A percentile compares a stretch with the other conserved stretches of the same genome.
phyloP scores from a whole-genome alignment of 2,329 filamentous ascomycete genomes.

The Ascochyta clinopodiicola region DNA sequence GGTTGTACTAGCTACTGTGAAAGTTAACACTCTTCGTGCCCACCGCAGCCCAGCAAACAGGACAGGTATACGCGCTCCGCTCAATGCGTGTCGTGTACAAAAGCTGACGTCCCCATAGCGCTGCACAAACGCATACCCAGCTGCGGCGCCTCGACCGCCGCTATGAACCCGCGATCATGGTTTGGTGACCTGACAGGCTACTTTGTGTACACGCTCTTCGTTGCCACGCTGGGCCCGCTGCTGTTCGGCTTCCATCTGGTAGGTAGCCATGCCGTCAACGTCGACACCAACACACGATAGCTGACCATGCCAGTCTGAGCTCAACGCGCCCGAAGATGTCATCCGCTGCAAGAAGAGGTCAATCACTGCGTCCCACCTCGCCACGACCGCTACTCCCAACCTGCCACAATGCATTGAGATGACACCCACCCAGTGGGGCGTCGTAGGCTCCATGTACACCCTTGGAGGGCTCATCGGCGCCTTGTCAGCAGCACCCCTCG shows the following conservation, averaged over 20 bases:
- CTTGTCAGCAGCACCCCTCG: slow-evolving; percentile 77
- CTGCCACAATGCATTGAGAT: slow-evolving; percentile 86
- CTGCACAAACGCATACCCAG: not conserved
- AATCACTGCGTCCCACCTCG: slow-evolving; percentile 48
- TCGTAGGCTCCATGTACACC: slow-evolving; percentile 89
- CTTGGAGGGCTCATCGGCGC: slow-evolving; percentile 87
- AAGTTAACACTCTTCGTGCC: not conserved
- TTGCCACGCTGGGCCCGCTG: slow-evolving; percentile 83
- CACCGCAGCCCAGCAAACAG: slow-evolving; percentile 3
- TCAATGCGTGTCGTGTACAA: not conserved
- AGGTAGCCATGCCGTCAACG: slow-evolving; percentile 31
- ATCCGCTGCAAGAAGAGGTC: slow-evolving; percentile 79
- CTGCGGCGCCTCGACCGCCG: slow-evolving; percentile 11
- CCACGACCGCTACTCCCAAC: slow-evolving; percentile 40
- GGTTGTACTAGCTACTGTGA: not conserved
- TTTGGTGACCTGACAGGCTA: slow-evolving; percentile 70
- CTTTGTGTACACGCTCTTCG: slow-evolving; percentile 75
- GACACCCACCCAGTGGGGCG: slow-evolving; percentile 79
- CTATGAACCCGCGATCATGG: slow-evolving; percentile 49
- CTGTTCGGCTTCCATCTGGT: slow-evolving; percentile 96
- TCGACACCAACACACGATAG: not conserved
- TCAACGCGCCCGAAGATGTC: slow-evolving; percentile 94
- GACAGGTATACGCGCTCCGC: slow-evolving; percentile 13
- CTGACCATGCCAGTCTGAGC: slow-evolving; percentile 71
- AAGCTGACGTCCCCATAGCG: not conserved